Evolutionary conservation across 1,284 basidiomycete genomes (phyloP), one percentile per base, ranked within the genome.

Genomic region (Coriolopsis trogii): DNA sequence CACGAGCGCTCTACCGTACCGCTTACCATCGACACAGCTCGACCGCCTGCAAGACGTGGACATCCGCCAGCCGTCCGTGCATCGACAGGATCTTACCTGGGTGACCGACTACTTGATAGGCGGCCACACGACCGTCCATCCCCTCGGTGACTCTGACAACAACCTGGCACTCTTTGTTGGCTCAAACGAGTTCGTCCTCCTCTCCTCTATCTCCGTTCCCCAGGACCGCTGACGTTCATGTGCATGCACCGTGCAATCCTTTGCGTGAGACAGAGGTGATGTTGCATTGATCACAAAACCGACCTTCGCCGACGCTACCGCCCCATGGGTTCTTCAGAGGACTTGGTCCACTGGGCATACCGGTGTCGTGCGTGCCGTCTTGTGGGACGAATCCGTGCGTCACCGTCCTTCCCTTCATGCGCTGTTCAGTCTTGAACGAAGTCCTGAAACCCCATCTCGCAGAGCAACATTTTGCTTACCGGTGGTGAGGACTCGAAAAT

Each of bases 31-130:
- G n/a, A n/a, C n/a, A 23, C 49, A 73, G 71, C 64, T 73, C n/a
- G 71, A 73, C 49, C 55, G 59, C 20, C 39, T 66, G 8, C 64
- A 67, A 33, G 63, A 71, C 44, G 49, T 59, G 9, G 71, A 73
- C 51, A 71, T 74, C 43, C 69, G 71, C 9, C 62, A 63, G 18
- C 71, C 71, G 6, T 70, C 71, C 8, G 56, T 72, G 15, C 71
- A 73, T 51, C 63, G 64, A 23, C 66, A 67, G 42, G 62, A 66
- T 29, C 49, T 67, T 15, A 71, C 69, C 16, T 74, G 72, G 72
- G 66, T 72, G n/a, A 73, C 72, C 6, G 71, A 74, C 59, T 74
- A 74, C 53, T 56, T 73, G 39, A 66, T 74, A 49, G 70, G 71
- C 4, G 68, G 67, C 44, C 70, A 73, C 54, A 68, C 65, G 40